Base-by-base conservation (phyloP, 164 flowering plant species). In the Chimonanthus praecox region DNA sequence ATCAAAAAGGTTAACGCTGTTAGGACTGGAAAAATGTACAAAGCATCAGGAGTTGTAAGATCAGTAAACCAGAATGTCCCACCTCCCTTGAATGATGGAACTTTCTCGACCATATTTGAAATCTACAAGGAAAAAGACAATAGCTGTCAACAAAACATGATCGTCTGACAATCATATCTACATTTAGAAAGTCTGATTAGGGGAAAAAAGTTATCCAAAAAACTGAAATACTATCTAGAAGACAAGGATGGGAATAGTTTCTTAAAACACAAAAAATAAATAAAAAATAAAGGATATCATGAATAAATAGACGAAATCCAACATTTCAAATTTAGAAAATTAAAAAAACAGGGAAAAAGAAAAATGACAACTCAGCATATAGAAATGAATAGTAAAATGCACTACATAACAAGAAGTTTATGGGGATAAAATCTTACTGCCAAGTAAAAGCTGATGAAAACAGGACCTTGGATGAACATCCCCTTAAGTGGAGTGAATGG, bases 41-140 rank as follows among this genome's bases (percentile, higher is more conserved):
- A 76, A 72, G 71, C 73, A 83, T 94, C 97, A 15, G 96, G 90
- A 78, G 94, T 88, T 33, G 97, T 85, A 74, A 94, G 88, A 85
- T 94, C 97, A 1, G 82, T 72, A 74, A 94, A 94, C 97, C 98
- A 94, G 67, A 77, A 84, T 7, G 90, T 85, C 75, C 98, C 98
- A 45, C 98, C 98, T 70, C 4, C 74, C 79, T 89, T 88, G 51
- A 94, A 88, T 43, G 98, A 94, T 58, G 97, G 98, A 21, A 94
- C 91, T 74, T 92, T 94, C 70, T 94, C 97, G 43, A 78, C 89
- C 98, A 94, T 91, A 83, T 88, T 88, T 58, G 75, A 45, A 61
- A 94, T 86, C 98, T 94, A 78, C 66, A 83, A 65, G 61, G 49
- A 54, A 67, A 79, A 60, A 63, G 54, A 7, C 13, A 74, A n/a